Evolutionary conservation across 768 basidiomycete genomes (phyloP), one percentile per base, ranked within the genome.

Genomic region (Serendipita indica): DNA sequence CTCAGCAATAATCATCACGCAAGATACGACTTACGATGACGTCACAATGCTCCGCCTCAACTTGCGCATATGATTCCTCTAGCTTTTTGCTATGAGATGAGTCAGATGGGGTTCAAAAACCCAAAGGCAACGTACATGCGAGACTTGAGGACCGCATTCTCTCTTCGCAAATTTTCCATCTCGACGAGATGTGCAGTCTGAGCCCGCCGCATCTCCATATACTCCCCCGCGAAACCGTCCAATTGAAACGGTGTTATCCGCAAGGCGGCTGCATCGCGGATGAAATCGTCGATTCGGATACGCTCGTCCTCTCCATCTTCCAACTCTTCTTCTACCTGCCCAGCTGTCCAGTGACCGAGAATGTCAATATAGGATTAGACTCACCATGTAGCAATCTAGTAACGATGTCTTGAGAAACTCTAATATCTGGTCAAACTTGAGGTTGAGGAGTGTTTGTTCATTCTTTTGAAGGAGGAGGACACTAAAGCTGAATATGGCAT

Each of bases 231-330:
- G 67, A 89, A 94, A 18, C 81, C 77, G 66, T 97, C 94, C 37
- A 98, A 75, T 89, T 93, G 91, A 71, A 98, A 93, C 0, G 96
- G 89, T 3, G 93, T 96, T 63, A 99, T 90, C 62, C 79, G 78
- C 64, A 96, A 71, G 20, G 82, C 80, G 60, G 89, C 81, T 5
- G 93, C 86, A 65, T 98, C 92, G 59, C 81, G 77, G 3, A 98
- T 85, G 69, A 97, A 93, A 41, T 83, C 81, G 63, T 93, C 80
- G 6, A 87, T 83, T 49, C 75, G 74, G 64, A 70, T 69, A 58
- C 68, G 65, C 30, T 68, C 68, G 3, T 62, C 63, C 4, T 68
- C 67, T 34, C 69, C 69, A 30, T 65, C 64, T 30, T 63, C 63
- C 13, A 66, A 66, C 28, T 65, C 57, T 67, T 16, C 61, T 58